Percentiles rank a stretch among this genome's conserved stretches.
Conservation (phyloP, 306 rosid species). For the Quercus dentata region DNA sequence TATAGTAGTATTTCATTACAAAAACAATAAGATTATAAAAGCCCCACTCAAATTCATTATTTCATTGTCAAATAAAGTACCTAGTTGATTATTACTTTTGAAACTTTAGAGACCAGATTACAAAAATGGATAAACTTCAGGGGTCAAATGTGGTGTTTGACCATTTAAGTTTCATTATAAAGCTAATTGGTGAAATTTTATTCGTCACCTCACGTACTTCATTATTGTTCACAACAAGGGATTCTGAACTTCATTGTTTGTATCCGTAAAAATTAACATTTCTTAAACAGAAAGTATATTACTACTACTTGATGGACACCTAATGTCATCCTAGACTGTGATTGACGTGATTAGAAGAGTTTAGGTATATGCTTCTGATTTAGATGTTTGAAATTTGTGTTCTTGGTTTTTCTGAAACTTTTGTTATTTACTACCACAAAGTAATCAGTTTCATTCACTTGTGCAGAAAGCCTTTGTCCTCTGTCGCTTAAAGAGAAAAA, state of each 20-base stretch:
- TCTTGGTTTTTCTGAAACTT: conserved; percentile 1
- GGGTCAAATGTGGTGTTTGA: no score
- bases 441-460: conserved; percentile 9
- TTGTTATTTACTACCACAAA: background rate
- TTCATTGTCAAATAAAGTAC: no score
- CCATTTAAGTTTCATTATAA: background rate
- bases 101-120: no score
- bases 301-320: background rate
- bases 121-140: no score
- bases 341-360: background rate
- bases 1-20: no score
- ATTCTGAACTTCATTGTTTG: background rate
- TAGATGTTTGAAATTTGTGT: conserved; percentile 1
- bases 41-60: no score
- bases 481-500: conserved; percentile 35
- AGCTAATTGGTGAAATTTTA: background rate
- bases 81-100: no score
- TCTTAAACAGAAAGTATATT: background rate
- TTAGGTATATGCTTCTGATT: background rate
- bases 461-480: conserved; percentile 50
- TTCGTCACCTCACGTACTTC: background rate
- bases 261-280: background rate
- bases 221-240: background rate
- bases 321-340: background rate
- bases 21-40: no score